These are phyloP conservation scores for Schwanniomyces yamadae DNA, from an alignment of 805 yeast genomes.

Conservation along the genomic window DNA sequence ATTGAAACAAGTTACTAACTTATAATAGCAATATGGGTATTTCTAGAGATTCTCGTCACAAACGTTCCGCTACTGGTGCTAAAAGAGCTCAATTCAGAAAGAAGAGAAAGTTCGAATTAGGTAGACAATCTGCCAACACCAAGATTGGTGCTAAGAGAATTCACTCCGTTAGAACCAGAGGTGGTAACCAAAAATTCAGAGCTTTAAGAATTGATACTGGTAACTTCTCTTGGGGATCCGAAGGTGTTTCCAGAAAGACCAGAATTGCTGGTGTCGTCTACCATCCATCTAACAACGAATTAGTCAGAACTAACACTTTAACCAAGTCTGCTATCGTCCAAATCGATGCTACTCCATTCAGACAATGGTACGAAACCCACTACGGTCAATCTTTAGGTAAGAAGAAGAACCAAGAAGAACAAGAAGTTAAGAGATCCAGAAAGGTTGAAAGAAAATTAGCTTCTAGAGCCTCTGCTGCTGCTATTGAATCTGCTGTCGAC, in stretches of 20 bases:
- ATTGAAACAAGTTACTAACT: conserved; percentile 1
- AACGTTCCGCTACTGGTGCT: conserved; percentile 99
- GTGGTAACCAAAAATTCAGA: conserved; percentile 99
- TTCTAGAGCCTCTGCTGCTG: conserved; percentile 81
- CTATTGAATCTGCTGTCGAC: conserved; percentile 87
- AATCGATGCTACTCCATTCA: conserved; percentile 99
- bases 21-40: conserved; percentile 81
- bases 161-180: conserved; percentile 99
- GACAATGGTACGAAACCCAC: conserved; percentile 98
- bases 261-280: conserved; percentile 96
- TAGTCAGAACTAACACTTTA: conserved; percentile 99
- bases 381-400: conserved; percentile 94
- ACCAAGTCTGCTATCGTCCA: conserved; percentile 99
- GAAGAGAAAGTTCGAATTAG: conserved; percentile 99
- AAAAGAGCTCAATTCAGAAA: conserved; percentile 99
- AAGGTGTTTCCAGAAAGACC: conserved; percentile 98
- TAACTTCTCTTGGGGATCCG: conserved; percentile 99
- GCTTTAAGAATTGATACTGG: conserved; percentile 98
- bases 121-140: conserved; percentile 99
- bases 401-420: conserved; percentile 63
- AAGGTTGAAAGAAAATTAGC: conserved; percentile 90
- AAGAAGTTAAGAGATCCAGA: conserved; percentile 65
- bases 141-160: conserved; percentile 98
- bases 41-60: conserved; percentile 99
- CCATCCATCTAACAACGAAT: conserved; percentile 99